Conservation (phyloP, 805 yeast species). For the Cyberlindnera sargentensis region DNA sequence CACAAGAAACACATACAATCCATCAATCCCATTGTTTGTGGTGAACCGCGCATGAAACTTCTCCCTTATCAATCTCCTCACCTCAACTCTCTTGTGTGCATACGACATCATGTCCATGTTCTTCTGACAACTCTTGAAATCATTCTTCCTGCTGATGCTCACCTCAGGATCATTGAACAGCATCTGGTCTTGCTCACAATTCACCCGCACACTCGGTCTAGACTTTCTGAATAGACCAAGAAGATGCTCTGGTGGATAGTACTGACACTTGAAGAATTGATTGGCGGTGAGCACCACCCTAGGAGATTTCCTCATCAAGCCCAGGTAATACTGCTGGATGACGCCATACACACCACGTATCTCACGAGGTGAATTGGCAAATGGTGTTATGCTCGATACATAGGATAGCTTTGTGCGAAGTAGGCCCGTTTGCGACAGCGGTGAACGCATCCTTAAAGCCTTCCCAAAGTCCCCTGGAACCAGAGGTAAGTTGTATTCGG, state of each 20-base stretch:
- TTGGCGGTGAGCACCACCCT: conserved; percentile 1
- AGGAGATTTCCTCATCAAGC: neutral
- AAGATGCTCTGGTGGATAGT: conserved; percentile 19
- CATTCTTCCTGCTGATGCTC: neutral
- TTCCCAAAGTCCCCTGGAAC: too few species aligned
- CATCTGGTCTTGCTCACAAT: conserved; percentile 10
- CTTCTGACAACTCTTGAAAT: conserved; percentile 6
- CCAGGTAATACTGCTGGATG: neutral
- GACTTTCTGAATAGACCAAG: conserved; percentile 17
- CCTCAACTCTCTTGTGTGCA: conserved; percentile 12
- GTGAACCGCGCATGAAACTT: conserved; percentile 8
- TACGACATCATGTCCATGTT: conserved; percentile 16
- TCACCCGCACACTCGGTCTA: conserved; percentile 18
- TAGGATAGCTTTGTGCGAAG: neutral
- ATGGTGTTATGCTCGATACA: neutral
- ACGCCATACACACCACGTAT: neutral
- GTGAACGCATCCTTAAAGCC: neutral
- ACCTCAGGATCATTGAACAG: conserved; percentile 12
- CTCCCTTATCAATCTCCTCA: conserved; percentile 9
- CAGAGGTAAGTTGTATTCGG: too few species aligned
- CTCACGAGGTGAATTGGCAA: neutral
- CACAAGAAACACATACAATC: conserved; percentile 17
- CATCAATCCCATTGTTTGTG: conserved; percentile 11
- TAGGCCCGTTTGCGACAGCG: neutral
- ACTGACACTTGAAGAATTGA: conserved; percentile 10